Conservation (phyloP, 345 rosid species). For the Xanthoceras sorbifolium region DNA sequence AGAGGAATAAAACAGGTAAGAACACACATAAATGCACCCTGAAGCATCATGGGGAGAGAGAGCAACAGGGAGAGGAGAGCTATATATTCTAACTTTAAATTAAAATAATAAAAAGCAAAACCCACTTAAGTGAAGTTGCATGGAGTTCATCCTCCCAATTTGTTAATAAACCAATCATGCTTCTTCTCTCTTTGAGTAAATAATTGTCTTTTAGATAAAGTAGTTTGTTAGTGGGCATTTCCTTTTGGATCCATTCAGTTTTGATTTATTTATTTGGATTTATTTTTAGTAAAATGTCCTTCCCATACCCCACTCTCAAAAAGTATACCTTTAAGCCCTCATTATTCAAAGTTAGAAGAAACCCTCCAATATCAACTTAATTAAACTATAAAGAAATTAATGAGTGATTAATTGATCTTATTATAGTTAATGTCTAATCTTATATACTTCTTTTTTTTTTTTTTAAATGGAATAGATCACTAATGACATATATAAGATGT, state of each 20-base stretch:
- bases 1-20: conserved; percentile 46
- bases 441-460: no score
- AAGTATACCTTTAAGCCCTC: conserved; percentile 34
- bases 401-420: background rate
- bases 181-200: conserved; percentile 28
- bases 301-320: conserved; percentile 45
- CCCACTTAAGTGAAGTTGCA: conserved; percentile 61
- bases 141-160: conserved; percentile 60
- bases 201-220: conserved; percentile 37
- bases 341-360: conserved; percentile 24
- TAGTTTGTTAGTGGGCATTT: conserved; percentile 77
- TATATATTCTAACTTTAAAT: conserved; percentile 34
- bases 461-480: conserved; percentile 18
- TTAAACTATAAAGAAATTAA: background rate
- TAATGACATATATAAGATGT: background rate
- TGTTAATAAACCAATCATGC: conserved; percentile 56
- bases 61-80: conserved; percentile 24
- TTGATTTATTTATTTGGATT: background rate
- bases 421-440: background rate
- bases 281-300: conserved; percentile 15
- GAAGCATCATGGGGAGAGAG: conserved; percentile 52
- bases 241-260: conserved; percentile 38
- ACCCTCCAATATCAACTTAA: background rate
- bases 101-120: conserved; percentile 42
- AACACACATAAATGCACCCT: conserved; percentile 25